Evolutionary conservation across 129 eudicot species (phyloP).

Genomic region (Glebionis coronaria): DNA sequence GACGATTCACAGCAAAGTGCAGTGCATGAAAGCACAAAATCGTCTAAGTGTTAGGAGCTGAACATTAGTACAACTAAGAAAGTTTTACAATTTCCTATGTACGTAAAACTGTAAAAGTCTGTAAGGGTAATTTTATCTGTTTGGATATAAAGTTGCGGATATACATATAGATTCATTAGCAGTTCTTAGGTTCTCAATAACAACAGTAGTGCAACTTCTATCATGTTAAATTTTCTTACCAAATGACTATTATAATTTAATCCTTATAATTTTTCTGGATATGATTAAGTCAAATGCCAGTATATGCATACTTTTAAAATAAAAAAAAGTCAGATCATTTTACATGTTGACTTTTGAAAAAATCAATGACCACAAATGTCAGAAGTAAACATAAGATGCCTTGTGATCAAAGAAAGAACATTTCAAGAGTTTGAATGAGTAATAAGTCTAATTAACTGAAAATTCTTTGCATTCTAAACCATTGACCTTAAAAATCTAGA

Average conservation of each 20-base stretch:
- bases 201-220: neutral
- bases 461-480: constrained; percentile 16
- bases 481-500: constrained; percentile 11
- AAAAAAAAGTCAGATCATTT: constrained; percentile 1
- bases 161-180: neutral
- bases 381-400: constrained; percentile 7
- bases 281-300: neutral
- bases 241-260: no score
- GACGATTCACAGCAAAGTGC: constrained; percentile 14
- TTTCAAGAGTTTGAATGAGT: neutral
- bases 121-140: neutral
- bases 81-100: neutral
- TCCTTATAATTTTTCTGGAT: no score
- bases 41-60: neutral
- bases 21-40: neutral
- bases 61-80: no score
- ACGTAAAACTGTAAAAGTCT: neutral
- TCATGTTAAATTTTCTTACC: no score
- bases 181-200: neutral
- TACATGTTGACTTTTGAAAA: constrained; percentile 24
- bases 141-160: constrained; percentile 3
- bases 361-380: neutral
- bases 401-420: neutral
- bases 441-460: constrained; percentile 1
- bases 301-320: neutral